Percentiles rank a stretch among this genome's conserved stretches.
Conservation (phyloP, 129 eudicot genomes). For the sunflower (Helianthus annuus) region HanXRQr2.0-SUNRISE NC_035441.2:181155147-181155646, state of each 20-base stretch:
- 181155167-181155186: constrained; percentile 89
- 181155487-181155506: background rate
- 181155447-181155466: background rate
- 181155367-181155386: constrained; percentile 72
- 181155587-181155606: background rate
- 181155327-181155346: constrained; percentile 50
- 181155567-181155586: background rate
- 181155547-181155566: background rate
- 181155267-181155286: constrained; percentile 18
- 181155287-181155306: constrained; percentile 73
- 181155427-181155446: constrained; percentile 66
- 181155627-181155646: constrained; percentile 20
- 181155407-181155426: constrained; percentile 80
- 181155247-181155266: constrained; percentile 3
- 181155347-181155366: constrained; percentile 58
- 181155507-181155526: background rate
- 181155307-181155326: constrained; percentile 45
- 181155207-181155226: constrained; percentile 56
- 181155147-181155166: constrained; percentile 75
- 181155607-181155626: constrained; percentile 1
- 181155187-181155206: constrained; percentile 76
- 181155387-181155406: constrained; percentile 84
- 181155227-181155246: constrained; percentile 15
- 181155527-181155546: background rate
- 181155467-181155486: background rate